Percentiles rank a stretch among this genome's conserved stretches.
Evolutionary conservation across 1,139 yeast species (phyloP).

Genomic region (Diutina sp.): DNA sequence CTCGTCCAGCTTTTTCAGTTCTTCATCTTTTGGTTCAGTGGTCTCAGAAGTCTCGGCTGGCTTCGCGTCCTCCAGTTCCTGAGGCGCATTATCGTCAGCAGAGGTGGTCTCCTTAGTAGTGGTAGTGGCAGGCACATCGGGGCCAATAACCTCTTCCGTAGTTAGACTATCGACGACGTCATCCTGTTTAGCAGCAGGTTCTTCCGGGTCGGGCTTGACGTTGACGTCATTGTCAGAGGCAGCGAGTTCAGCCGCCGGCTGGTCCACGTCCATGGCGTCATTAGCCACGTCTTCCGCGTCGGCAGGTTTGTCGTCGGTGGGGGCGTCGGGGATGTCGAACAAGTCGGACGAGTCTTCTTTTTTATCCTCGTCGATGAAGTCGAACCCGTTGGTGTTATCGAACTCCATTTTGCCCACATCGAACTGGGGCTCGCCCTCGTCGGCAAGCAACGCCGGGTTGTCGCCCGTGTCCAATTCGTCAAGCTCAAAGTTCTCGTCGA

Average conservation of each 20-base stretch:
- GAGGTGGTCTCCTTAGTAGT: background rate
- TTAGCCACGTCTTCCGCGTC: background rate
- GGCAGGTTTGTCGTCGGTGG: background rate
- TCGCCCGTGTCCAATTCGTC: background rate
- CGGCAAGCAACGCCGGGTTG: background rate
- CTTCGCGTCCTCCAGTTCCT: background rate
- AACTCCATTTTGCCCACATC: slow-evolving; percentile 1
- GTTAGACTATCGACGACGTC: background rate
- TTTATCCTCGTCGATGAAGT: background rate
- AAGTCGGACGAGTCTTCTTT: background rate
- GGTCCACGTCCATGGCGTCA: background rate
- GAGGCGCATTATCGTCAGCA: background rate
- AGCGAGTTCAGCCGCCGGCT: background rate
- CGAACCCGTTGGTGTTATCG: background rate
- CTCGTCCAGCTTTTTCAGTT: background rate
- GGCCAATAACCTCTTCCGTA: background rate
- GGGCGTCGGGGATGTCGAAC: background rate
- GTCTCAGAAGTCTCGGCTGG: background rate
- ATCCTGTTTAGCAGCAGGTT: background rate
- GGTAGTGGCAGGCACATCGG: background rate
- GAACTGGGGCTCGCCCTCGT: background rate
- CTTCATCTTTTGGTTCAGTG: background rate
- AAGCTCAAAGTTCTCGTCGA: slow-evolving; percentile 1
- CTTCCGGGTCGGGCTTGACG: background rate
- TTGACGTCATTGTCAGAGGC: background rate